Conservation (phyloP, 139 green algal species). For the Chlorella sp. region DNA sequence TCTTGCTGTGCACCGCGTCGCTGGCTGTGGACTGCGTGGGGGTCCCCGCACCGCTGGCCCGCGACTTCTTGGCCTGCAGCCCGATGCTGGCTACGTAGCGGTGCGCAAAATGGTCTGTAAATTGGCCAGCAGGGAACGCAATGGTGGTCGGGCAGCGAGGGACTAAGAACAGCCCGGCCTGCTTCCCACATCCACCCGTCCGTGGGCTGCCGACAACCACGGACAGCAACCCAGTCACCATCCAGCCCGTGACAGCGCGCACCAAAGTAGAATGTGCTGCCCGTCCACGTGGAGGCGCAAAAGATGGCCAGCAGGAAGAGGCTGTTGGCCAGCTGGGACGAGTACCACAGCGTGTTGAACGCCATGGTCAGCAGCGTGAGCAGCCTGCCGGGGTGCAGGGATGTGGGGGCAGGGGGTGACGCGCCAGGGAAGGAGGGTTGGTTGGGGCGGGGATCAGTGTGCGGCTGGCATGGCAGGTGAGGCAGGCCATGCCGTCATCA, state of each 20-base stretch:
- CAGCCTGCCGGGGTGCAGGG: neutral
- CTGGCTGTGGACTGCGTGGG: neutral
- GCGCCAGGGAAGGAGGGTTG: neutral
- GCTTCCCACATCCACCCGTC: no score
- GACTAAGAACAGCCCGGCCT: no score
- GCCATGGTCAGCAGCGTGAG: slow-evolving; percentile 40
- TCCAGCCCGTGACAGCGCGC: no score
- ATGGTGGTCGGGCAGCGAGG: no score
- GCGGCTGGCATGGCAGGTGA: neutral
- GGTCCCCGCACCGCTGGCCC: neutral
- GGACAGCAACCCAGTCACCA: no score
- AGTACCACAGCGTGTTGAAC: slow-evolving; percentile 53
- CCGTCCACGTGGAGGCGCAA: slow-evolving; percentile 48
- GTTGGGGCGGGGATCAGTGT: neutral
- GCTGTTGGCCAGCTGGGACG: slow-evolving; percentile 34
- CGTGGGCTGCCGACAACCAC: no score
- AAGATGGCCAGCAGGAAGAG: slow-evolving; percentile 43
- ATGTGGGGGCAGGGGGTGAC: neutral
- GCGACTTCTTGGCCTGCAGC: neutral
- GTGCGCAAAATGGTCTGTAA: neutral
- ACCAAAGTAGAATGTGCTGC: neutral
- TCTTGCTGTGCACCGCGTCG: neutral
- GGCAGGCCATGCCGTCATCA: no score
- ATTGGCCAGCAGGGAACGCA: neutral
- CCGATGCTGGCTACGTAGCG: neutral